phyloP scores from a whole-genome alignment of 1,284 basidiomycete species.

The Fomitopsis palustris region DNA sequence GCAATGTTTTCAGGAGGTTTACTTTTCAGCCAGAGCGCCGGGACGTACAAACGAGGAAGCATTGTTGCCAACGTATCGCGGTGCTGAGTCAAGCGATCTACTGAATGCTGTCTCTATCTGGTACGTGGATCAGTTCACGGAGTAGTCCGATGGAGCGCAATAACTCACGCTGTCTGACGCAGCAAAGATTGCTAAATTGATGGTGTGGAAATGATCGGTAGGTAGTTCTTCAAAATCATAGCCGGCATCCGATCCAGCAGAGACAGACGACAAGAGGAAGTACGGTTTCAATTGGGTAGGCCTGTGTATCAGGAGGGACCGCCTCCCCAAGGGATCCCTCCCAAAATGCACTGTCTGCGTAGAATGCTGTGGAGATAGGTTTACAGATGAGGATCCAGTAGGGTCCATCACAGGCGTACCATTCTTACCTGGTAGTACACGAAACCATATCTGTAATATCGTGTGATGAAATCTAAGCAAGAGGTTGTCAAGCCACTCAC shows the following conservation, averaged over 20 bases:
- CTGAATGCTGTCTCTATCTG: conserved; percentile 34
- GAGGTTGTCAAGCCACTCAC: conserved; percentile 47
- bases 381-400: not conserved
- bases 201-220: conserved; percentile 53
- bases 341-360: conserved; percentile 38
- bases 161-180: conserved; percentile 3
- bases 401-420: too few species aligned
- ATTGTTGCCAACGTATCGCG: conserved; percentile 3
- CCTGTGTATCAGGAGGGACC: conserved; percentile 77
- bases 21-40: too few species aligned
- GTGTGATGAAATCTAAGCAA: conserved; percentile 4
- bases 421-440: conserved; percentile 67
- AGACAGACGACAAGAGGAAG: conserved; percentile 65
- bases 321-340: conserved; percentile 87
- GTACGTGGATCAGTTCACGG: not conserved
- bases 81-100: conserved; percentile 19
- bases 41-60: conserved; percentile 1
- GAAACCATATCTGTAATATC: conserved; percentile 69
- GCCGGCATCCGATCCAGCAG: conserved; percentile 41
- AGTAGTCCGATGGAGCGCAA: not conserved
- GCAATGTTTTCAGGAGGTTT: not conserved
- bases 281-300: conserved; percentile 46
- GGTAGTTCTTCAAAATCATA: conserved; percentile 60
- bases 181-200: conserved; percentile 39
- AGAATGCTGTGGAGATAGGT: not conserved